Base-by-base conservation (phyloP, 257 asterid genomes). In the Linaria vulgaris region DNA sequence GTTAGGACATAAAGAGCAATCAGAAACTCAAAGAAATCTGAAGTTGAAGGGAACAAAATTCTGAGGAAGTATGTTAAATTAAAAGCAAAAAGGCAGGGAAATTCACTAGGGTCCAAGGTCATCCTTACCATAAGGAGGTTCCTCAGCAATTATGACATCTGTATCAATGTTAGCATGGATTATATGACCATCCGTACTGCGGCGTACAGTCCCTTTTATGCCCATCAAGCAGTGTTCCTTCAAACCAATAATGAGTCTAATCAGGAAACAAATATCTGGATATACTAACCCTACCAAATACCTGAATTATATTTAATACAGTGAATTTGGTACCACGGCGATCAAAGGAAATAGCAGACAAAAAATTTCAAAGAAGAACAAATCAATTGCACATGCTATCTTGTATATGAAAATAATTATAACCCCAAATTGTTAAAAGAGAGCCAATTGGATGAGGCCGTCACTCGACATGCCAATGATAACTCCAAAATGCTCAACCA, bases 171-270 rank as follows among this genome's bases (percentile, higher is more conserved):
- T 94, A 75, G 99, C 95, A 81, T 94, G 99, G 68, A 94, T 90
- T 69, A 94, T 90, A 85, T 94, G 99, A 45, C 96, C 97, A 74
- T 94, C 99, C 41, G 95, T 84, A 83, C 97, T 90, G 79, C 96
- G 97, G 58, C 99, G 96, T 21, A 94, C 97, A 37, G 97, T 94
- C 73, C 99, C 97, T 74, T 87, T 94, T 72, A 94, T 90, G 39
- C 97, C 99, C 97, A 94, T 87, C 78, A 94, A 76, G 82, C 96
- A 94, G 66, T 94, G 97, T 79, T 94, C 99, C 99, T 91, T 72
- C 71, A 73, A 38, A 61, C 65, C 46, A 71, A 73, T 27, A 48
- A 73, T 44, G 24, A 59, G 44, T 41, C 38, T 66, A 55, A 30
- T 72, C 38, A 63, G 68, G 52, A 48, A 31, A 64, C 48, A 15